Evolutionary conservation across 495 filamentous ascomycete genomes (phyloP), one percentile per base, ranked within the genome.

Genomic region (Sporormia fimetaria): DNA sequence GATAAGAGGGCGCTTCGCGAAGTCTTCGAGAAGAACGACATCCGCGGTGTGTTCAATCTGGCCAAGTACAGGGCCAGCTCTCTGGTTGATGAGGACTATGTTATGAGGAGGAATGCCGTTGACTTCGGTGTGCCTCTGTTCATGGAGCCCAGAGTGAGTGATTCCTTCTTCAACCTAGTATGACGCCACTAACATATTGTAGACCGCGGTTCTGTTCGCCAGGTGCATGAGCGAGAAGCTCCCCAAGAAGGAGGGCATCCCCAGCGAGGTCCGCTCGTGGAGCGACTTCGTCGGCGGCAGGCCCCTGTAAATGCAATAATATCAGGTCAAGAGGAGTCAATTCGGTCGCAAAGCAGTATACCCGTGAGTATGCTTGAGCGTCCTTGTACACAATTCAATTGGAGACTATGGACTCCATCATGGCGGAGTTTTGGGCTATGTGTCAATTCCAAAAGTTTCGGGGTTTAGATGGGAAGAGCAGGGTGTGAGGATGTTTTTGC

Each of bases 71-170:
- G 88, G 50, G 90, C 75, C 39, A 85, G 87, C 69, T 87, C 78
- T 17, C 66, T 85, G 44, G 67, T 83, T 37, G 90, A 98, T 58
- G 86, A 88, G 49, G 88, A 96, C 65, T 98, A 98, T 51, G 87
- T 96, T 32, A 98, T 96, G 90, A 77, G 90, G 51, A 77, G 92
- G 54, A 94, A 98, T 57, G 90, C 88, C 11, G 92, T 98, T 28
- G 90, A 98, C 66, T 98, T 98, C 61, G 87, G 87, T 40, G 87
- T 96, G 16, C 90, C 90, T 25, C 68, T 96, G 45, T 98, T 96
- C 63, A 95, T 95, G 87, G 90, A 98, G 66, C 88, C 90, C 15
- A 92, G 90, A 82, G 88, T 94, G 69, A 69, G 79, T 64, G 23
- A 26, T 33, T 12, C 12, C 18, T 30, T 25, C 12, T 18, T 12